Percentiles rank a stretch among this genome's conserved stretches.
Conservation (phyloP, 352 stramenopile species). For the Phytophthora cactorum region DNA sequence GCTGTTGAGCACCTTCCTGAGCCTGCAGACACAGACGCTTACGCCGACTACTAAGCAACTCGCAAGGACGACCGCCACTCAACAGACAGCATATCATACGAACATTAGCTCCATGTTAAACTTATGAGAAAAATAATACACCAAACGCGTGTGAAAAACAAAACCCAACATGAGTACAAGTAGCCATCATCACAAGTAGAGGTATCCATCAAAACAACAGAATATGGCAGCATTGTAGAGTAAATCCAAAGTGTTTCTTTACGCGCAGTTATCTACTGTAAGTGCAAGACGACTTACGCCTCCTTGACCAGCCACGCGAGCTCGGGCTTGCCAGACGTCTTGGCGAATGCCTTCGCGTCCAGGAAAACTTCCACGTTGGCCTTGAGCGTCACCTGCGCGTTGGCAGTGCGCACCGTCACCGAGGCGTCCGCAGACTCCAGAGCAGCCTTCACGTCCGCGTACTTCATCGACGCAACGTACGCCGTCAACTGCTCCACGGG, state of each 20-base stretch:
- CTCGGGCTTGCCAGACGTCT: slow-evolving; percentile 40
- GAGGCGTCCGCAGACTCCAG: slow-evolving; percentile 38
- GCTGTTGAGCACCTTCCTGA: slow-evolving; percentile 17
- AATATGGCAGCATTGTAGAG: background rate
- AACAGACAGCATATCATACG: slow-evolving; percentile 30
- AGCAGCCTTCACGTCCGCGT: slow-evolving; percentile 74
- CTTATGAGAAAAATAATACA: slow-evolving; percentile 43
- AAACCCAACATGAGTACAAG: background rate
- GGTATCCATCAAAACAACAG: background rate
- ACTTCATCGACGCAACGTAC: slow-evolving; percentile 84
- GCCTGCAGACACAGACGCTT: slow-evolving; percentile 33
- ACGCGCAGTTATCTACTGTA: slow-evolving; percentile 20
- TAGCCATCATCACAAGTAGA: background rate
- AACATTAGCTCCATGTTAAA: slow-evolving; percentile 41
- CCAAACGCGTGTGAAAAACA: slow-evolving; percentile 21
- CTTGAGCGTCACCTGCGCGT: slow-evolving; percentile 53
- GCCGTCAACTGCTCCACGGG: slow-evolving; percentile 57
- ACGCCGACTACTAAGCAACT: slow-evolving; percentile 39
- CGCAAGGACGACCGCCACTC: background rate
- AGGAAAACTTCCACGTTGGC: slow-evolving; percentile 76
- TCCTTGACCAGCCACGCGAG: slow-evolving; percentile 53
- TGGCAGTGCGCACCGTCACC: slow-evolving; percentile 54
- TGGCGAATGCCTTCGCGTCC: slow-evolving; percentile 73
- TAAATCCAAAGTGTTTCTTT: slow-evolving; percentile 11
- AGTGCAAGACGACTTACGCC: slow-evolving; percentile 1